Percentiles rank a stretch among this genome's conserved stretches.
Evolutionary conservation across 176 grass and related monocot species (phyloP).

Genomic region (Oryza glaberrima): DNA sequence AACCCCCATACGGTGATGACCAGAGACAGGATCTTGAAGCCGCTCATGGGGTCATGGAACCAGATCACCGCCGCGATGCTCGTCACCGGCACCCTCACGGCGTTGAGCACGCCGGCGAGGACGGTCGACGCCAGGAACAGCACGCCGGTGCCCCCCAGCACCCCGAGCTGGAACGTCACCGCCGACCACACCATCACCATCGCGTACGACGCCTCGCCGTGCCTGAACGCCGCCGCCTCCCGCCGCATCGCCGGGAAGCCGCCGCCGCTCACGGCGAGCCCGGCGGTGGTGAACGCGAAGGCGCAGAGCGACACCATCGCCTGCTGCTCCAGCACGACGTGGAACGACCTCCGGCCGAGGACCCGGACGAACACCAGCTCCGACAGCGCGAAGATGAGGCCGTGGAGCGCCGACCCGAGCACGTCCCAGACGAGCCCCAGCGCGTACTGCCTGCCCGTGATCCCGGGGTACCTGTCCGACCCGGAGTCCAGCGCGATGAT

Average conservation of each 20-base stretch:
- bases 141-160: conserved; percentile 73
- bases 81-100: conserved; percentile 80
- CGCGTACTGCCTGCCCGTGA: conserved; percentile 65
- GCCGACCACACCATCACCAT: conserved; percentile 77
- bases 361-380: conserved; percentile 70
- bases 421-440: conserved; percentile 71
- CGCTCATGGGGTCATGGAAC: conserved; percentile 91
- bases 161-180: conserved; percentile 78
- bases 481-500: conserved; percentile 78
- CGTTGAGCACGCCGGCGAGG: conserved; percentile 86
- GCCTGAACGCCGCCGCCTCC: conserved; percentile 58
- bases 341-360: conserved; percentile 69
- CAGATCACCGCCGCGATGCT: conserved; percentile 79
- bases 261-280: conserved; percentile 43
- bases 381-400: conserved; percentile 92
- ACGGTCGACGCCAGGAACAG: conserved; percentile 90
- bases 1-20: conserved; percentile 90
- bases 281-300: conserved; percentile 75
- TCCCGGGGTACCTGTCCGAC: conserved; percentile 66
- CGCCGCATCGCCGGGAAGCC: conserved; percentile 64
- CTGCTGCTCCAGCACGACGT: conserved; percentile 95
- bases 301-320: conserved; percentile 72
- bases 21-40: conserved; percentile 89
- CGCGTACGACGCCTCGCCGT: conserved; percentile 48
- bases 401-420: conserved; percentile 80